Evolutionary conservation across 2,329 filamentous ascomycete genomes (phyloP), one percentile per base, ranked within the genome.

Genomic region (Hypocrella siamensis): DNA sequence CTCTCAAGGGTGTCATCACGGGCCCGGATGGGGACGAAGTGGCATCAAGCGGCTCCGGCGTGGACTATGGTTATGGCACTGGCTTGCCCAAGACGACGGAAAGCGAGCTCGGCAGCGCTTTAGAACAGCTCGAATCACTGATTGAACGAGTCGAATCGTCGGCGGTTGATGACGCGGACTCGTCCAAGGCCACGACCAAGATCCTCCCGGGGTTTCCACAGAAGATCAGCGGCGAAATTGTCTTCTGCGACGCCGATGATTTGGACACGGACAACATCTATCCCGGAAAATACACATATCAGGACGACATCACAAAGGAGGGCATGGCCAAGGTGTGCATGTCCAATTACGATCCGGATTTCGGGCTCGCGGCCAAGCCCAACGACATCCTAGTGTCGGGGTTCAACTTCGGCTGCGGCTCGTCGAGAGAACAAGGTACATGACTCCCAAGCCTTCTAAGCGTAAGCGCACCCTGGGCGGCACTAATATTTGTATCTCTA

Each of bases 201-300:
- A 71, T 93, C 32, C 69, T 88, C 3, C 80, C 83, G 5, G 85
- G 85, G 22, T 94, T 96, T 51, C 85, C 86, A 0, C 79, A 85
- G 43, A 75, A 74, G 39, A 73, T 96, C 11, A 63, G 66, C 7
- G 88, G 88, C 16, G 83, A 94, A 53, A 92, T 96, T 36, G 65
- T 93, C 29, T 93, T 90, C 56, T 82, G 73, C 48, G 82, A 93
- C 45, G 73, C 70, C 1, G 61, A 68, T 41, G 92, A 93, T 56
- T 73, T 94, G 51, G 82, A 90, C 57, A 96, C 88, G 0, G 88
- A 96, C 47, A 77, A 70, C 33, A 93, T 96, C 51, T 96, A 96
- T 53, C 80, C 85, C 0, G 84, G 82, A 4, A 85, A 86, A 49
- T 85, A 83, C 53, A 94, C 86, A 0, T 96, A 96, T 56, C 83